phyloP scores from a whole-genome alignment of 768 basidiomycete genomes.

The Amanita rimosa region DNA sequence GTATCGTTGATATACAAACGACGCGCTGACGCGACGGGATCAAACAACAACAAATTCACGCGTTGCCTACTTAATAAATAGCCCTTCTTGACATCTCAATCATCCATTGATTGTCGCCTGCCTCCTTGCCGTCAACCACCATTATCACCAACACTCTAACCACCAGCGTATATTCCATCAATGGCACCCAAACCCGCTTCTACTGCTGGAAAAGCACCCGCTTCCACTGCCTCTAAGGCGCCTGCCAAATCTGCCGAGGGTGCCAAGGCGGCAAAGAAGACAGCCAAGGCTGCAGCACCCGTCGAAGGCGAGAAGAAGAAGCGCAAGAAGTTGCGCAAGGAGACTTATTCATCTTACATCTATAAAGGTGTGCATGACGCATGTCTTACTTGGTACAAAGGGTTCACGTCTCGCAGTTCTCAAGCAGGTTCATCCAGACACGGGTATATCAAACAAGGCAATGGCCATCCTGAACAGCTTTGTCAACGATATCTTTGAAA shows the following conservation, averaged over 20 bases:
- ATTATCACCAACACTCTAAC: slow-evolving; percentile 6
- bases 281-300: slow-evolving; percentile 39
- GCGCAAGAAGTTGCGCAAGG: slow-evolving; percentile 79
- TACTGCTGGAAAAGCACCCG: slow-evolving; percentile 70
- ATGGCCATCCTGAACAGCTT: slow-evolving; percentile 97
- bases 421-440: slow-evolving; percentile 97
- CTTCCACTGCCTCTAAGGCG: slow-evolving; percentile 60
- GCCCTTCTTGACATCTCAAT: slow-evolving; percentile 8
- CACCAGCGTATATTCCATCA: slow-evolving; percentile 13
- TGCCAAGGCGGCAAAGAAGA: slow-evolving; percentile 73
- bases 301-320: slow-evolving; percentile 79
- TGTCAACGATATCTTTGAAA: slow-evolving; percentile 92
- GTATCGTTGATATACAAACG: slow-evolving; percentile 14
- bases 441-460: slow-evolving; percentile 98
- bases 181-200: slow-evolving; percentile 81
- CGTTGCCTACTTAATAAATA: slow-evolving; percentile 34
- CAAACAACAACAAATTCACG: slow-evolving; percentile 38
- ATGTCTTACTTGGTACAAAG: background rate
- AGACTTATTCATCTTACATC: slow-evolving; percentile 92
- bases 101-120: slow-evolving; percentile 11
- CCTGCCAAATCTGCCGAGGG: slow-evolving; percentile 57
- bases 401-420: slow-evolving; percentile 41
- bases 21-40: slow-evolving; percentile 17
- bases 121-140: slow-evolving; percentile 17
- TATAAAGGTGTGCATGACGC: slow-evolving; percentile 57